Base-by-base conservation (phyloP, 768 basidiomycete genomes). In the Chalciporus pseudorubinellus region DNA sequence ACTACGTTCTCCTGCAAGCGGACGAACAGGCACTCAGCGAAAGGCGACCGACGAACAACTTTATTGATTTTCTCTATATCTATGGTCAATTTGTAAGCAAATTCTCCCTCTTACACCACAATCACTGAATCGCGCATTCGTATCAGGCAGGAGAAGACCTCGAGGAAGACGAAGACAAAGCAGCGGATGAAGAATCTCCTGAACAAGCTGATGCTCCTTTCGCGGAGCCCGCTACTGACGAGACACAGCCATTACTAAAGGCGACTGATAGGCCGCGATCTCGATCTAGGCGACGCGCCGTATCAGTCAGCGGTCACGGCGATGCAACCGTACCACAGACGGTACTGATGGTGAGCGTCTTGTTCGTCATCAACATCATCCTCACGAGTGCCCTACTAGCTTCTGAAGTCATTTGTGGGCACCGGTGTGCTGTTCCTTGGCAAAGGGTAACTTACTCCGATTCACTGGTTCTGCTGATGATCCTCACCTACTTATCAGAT, bases 371-470 rank as follows among this genome's bases (percentile, higher is more conserved):
- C 16, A 4, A 53, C 42, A 52, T 42, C 43, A 45, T 52, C 38
- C 21, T 43, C 26, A 54, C 42, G 22, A 16, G 22, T 46, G 28
- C 29, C n/a, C 26, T 16, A 36, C 53, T 34, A 95, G 92, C 71
- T 98, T 48, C 72, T 97, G 52, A 98, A 98, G 71, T 84, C 89
- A 1, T 98, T 98, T 61, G 84, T 98, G 42, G 95, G 95, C 19
- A 98, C 95, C 13, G 95, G 95, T 14, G 88, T 99, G 10, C 68
- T 99, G 31, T 98, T 99, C 74, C 79, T 99, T 22, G 97, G 93
- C 46, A 95, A 92, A 73, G 97, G 85, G 88, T 93, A 68, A 62
- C 44, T 57, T 21, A 9, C 18, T 43, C 13, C 16, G 26, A 29
- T 45, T 36, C 18, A 12, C 20, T 39, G 44, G 3, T 49, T 39